Base-by-base conservation (phyloP, 1,139 yeast species). In the Geotrichum citri-aurantii region DNA sequence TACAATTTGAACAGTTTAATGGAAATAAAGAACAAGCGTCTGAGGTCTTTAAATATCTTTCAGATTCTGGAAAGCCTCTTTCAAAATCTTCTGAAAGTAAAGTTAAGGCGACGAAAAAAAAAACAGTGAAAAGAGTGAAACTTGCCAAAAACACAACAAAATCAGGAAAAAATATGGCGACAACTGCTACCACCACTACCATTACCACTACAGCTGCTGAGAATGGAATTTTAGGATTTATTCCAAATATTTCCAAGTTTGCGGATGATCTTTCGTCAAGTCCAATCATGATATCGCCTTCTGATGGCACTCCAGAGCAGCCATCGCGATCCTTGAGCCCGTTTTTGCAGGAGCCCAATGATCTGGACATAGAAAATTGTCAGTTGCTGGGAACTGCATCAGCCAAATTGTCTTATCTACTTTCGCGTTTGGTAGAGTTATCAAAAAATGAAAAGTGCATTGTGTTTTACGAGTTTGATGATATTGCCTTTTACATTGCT, bases 381-480 rank as follows among this genome's bases (percentile, higher is more conserved):
- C 37, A 46, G 48, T 52, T 52, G 2, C 23, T 57, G 24, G 59
- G 59, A 24, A 57, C 88, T 0, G 80, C 85, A 0, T 84, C 88
- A 0, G 73, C 84, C 0, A 85, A 85, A 65, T 69, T 85, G 17
- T 81, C 88, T 4, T 85, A 85, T 63, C 71, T 85, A 61, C 76
- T 81, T 0, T 74, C 84, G 21, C 74, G 82, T 57, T 65, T 85
- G 21, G 47, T 59, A 7, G 53, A 47, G 27, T 68, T 83, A 27
- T 85, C 82, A 58, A 81, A 82, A 63, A 81, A 81, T 60, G 69
- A 69, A 26, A 85, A 85, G 64, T 81, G 86, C 3, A 75, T 86
- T 48, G 82, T 86, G 0, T 86, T 86, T 66, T 86, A 82, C 68
- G 90, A 86, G 63, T 84, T 82, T 68, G 89, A 84, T 68, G 89